Conservation (phyloP, 768 basidiomycete genomes). For the Cyathus striatus region DNA sequence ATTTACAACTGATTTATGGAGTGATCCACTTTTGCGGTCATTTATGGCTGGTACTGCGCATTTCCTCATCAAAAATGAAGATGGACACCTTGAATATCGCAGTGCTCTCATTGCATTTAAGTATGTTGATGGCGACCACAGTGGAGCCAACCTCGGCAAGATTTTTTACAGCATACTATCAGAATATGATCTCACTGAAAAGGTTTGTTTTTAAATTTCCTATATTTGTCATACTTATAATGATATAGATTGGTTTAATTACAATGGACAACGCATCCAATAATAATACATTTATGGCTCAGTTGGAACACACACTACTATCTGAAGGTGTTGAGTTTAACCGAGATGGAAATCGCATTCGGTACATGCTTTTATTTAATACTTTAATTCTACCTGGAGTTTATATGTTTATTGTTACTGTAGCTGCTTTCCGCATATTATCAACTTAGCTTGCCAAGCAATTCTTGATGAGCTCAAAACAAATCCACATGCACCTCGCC, state of each 20-base stretch:
- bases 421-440: constrained; percentile 1
- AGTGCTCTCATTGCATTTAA: constrained; percentile 1
- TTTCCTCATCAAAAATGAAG: background rate
- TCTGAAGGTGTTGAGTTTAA: background rate
- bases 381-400: too few relatives aligned
- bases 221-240: background rate
- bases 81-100: constrained; percentile 2
- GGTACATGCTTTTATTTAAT: background rate
- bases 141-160: background rate
- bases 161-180: background rate
- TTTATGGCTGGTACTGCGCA: constrained; percentile 4
- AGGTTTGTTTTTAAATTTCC: background rate
- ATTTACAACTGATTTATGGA: constrained; percentile 5
- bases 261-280: constrained; percentile 1
- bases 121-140: background rate
- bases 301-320: background rate
- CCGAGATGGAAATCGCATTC: background rate
- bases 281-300: background rate
- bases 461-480: background rate
- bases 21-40: background rate
- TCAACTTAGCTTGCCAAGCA: background rate
- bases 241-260: constrained; percentile 1
- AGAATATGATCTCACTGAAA: background rate
- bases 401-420: background rate
- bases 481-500: background rate